Evolutionary conservation across 2,329 filamentous ascomycete species (phyloP).

Genomic region (Cercospora zeina): DNA sequence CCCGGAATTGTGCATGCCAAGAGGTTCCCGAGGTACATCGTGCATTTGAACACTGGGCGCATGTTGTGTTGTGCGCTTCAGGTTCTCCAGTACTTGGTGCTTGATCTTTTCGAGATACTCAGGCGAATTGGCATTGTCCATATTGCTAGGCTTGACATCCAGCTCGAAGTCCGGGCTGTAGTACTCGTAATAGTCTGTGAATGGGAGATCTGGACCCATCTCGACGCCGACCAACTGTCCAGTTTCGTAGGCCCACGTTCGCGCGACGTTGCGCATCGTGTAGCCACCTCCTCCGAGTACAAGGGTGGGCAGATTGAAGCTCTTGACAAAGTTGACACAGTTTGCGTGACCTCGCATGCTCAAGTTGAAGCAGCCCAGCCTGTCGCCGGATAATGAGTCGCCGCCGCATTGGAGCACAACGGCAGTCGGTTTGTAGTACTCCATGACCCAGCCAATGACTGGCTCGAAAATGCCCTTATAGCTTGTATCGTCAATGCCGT

Average conservation of each 20-base stretch:
- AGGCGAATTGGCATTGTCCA: constrained; percentile 69
- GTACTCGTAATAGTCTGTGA: constrained; percentile 93
- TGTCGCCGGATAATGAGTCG: constrained; percentile 66
- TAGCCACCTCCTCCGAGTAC: constrained; percentile 69
- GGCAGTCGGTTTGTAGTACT: constrained; percentile 66
- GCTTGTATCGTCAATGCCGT: constrained; percentile 66
- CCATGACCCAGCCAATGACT: constrained; percentile 67
- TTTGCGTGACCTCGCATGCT: constrained; percentile 71
- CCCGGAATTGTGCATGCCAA: constrained; percentile 50
- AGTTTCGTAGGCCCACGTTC: constrained; percentile 66
- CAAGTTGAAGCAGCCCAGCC: constrained; percentile 68
- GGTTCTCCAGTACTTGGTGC: constrained; percentile 64
- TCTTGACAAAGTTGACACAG: constrained; percentile 68
- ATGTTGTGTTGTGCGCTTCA: constrained; percentile 61
- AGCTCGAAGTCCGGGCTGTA: constrained; percentile 70
- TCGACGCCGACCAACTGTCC: constrained; percentile 81
- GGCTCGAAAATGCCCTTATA: constrained; percentile 71
- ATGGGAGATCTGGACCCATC: constrained; percentile 80
- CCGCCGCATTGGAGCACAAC: constrained; percentile 70
- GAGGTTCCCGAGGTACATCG: constrained; percentile 60
- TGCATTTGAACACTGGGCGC: constrained; percentile 66
- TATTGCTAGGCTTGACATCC: constrained; percentile 68
- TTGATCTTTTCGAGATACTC: constrained; percentile 71
- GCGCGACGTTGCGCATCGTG: constrained; percentile 65
- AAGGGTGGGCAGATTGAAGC: constrained; percentile 64